Base-by-base conservation (phyloP, 2,329 filamentous ascomycete species). In the Penicillium verrucosum region DNA sequence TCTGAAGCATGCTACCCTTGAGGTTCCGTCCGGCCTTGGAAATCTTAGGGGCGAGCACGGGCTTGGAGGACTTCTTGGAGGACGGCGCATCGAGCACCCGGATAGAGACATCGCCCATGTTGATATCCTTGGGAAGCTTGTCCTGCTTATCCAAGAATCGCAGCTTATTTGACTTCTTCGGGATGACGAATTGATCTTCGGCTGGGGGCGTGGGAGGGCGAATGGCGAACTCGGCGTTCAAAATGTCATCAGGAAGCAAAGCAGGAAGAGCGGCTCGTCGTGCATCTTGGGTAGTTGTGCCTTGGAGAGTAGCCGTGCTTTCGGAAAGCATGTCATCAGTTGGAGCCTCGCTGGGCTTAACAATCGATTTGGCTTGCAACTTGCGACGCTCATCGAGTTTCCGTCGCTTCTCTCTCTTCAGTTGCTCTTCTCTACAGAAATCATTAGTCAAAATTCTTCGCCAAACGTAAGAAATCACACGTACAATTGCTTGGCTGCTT, bases 231-330 rank as follows among this genome's bases (percentile, higher is more conserved):
- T 77, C 75, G 14, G 76, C 74, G 49, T 78, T 78, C 47, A 83
- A 68, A 41, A 83, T 77, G 25, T 80, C 78, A 50, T 78, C 76
- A 5, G 81, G 81, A 34, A 83, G 77, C 23, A 82, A 73, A 38
- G 74, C 75, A 6, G 81, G 81, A 12, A 82, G 73, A n/a, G 69
- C 65, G 11, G 63, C 70, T 60, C 68, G 68, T 65, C 71, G 66
- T 60, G 70, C 56, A 51, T 75, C 72, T 57, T 74, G 70, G 32
- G 68, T 71, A 29, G 60, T 70, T 23, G 69, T 73, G 36, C 72
- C 74, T 59, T 74, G 74, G 9, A 77, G 63, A 5, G 75, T 77
- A 46, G 65, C 69, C 9, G 75, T 75, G 59, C 75, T 77, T 59
- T 77, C 75, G 18, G 75, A 77, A 36, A 68, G 60, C 16, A 72